Evolutionary conservation across 1,284 basidiomycete species (phyloP).

Genomic region (Cryptococcus amylolentus): DNA sequence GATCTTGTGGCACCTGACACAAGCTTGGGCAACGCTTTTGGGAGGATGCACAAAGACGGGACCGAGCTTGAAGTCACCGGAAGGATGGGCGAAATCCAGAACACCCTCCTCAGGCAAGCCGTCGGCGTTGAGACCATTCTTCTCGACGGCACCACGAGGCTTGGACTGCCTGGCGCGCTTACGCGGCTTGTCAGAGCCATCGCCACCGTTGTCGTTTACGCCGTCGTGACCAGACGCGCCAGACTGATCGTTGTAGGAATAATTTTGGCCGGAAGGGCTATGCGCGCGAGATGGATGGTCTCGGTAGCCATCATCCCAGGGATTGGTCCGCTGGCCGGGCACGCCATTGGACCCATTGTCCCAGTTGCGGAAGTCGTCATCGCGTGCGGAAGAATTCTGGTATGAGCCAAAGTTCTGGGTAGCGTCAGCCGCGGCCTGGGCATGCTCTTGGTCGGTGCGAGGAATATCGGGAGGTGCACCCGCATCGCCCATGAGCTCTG

Average conservation of each 20-base stretch:
- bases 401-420: constrained; percentile 9
- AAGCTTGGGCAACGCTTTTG: constrained; percentile 38
- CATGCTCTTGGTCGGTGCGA: background rate
- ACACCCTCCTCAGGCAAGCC: constrained; percentile 22
- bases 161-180: constrained; percentile 19
- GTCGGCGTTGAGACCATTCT: constrained; percentile 5
- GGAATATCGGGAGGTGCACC: constrained; percentile 13
- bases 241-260: background rate
- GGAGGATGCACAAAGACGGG: constrained; percentile 41
- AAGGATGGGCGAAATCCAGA: constrained; percentile 31
- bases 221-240: background rate
- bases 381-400: constrained; percentile 16
- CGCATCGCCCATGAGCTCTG: constrained; percentile 22
- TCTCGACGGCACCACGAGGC: constrained; percentile 13
- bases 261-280: constrained; percentile 1
- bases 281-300: constrained; percentile 4
- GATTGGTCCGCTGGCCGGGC: constrained; percentile 5
- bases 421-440: constrained; percentile 1
- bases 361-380: constrained; percentile 8
- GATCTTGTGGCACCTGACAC: constrained; percentile 42
- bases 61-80: constrained; percentile 31
- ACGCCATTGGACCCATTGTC: background rate
- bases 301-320: constrained; percentile 26
- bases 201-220: background rate
- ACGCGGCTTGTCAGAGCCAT: constrained; percentile 13